Conservation (phyloP, 331 rosid species). For the Acacia pycnantha region DNA sequence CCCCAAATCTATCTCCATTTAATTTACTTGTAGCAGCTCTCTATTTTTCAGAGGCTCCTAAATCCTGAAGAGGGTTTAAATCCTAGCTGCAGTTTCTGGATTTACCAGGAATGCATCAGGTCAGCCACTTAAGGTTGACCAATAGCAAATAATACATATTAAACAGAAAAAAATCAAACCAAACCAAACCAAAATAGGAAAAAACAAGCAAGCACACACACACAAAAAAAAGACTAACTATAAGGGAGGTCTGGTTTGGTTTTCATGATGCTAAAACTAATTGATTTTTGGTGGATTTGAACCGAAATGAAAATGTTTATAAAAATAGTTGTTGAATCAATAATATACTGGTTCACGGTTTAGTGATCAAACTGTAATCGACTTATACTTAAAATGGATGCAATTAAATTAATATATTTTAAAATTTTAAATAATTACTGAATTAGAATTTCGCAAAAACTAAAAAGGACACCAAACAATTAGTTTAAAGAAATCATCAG, state of each 20-base stretch:
- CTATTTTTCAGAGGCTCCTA: background rate
- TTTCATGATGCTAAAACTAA: background rate
- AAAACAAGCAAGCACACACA: background rate
- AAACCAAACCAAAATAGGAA: too few species aligned
- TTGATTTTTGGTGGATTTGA: too few species aligned
- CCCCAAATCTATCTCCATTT: slow-evolving; percentile 73
- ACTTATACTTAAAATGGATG: too few species aligned
- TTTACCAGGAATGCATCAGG: background rate
- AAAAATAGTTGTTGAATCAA: too few species aligned
- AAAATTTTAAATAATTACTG: too few species aligned
- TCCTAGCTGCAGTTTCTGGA: background rate
- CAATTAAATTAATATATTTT: too few species aligned
- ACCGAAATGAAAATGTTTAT: too few species aligned
- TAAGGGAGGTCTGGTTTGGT: background rate
- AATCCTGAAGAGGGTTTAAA: background rate
- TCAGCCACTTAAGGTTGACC: background rate
- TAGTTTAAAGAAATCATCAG: too few species aligned
- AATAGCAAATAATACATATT: background rate
- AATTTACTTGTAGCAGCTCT: background rate
- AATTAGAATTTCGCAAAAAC: too few species aligned
- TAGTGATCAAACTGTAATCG: too few species aligned
- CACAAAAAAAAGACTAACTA: background rate
- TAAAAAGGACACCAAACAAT: too few species aligned
- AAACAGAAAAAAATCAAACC: background rate
- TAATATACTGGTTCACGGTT: too few species aligned